These are phyloP conservation scores for Pseudocercospora cruenta DNA, from an alignment of 2,329 filamentous ascomycete species.

Conservation along the genomic window DNA sequence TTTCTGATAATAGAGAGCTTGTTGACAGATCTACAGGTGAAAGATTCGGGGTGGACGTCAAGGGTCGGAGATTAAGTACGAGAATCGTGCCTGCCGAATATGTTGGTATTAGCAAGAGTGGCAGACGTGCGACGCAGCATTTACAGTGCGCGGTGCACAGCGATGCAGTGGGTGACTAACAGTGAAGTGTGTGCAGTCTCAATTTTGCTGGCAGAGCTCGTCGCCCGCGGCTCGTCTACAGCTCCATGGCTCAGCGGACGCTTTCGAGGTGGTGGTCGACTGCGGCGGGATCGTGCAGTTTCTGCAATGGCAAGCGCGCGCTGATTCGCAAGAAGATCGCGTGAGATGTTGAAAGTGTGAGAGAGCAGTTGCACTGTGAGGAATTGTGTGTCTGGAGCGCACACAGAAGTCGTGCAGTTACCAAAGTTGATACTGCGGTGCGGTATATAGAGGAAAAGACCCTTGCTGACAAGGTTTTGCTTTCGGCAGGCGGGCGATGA, in stretches of 20 bases:
- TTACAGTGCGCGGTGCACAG: slow-evolving; percentile 5
- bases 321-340: slow-evolving; percentile 1
- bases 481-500: neutral
- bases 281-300: slow-evolving; percentile 9
- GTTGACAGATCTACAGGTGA: slow-evolving; percentile 2
- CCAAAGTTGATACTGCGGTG: neutral
- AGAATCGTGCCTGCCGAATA: slow-evolving; percentile 9
- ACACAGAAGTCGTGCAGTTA: neutral
- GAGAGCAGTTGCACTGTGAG: neutral
- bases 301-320: slow-evolving; percentile 3
- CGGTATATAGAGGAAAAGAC: neutral
- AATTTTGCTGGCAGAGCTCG: slow-evolving; percentile 10
- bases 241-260: slow-evolving; percentile 13
- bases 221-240: slow-evolving; percentile 13
- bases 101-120: slow-evolving; percentile 1
- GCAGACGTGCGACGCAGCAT: slow-evolving; percentile 3
- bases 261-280: slow-evolving; percentile 12
- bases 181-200: slow-evolving; percentile 10
- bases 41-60: neutral
- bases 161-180: slow-evolving; percentile 13
- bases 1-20: neutral
- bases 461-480: neutral
- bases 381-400: slow-evolving; percentile 4
- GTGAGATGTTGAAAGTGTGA: neutral
- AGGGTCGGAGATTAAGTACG: slow-evolving; percentile 12